phyloP scores from a whole-genome alignment of 768 basidiomycete genomes.

The Boletus speciosus region DNA sequence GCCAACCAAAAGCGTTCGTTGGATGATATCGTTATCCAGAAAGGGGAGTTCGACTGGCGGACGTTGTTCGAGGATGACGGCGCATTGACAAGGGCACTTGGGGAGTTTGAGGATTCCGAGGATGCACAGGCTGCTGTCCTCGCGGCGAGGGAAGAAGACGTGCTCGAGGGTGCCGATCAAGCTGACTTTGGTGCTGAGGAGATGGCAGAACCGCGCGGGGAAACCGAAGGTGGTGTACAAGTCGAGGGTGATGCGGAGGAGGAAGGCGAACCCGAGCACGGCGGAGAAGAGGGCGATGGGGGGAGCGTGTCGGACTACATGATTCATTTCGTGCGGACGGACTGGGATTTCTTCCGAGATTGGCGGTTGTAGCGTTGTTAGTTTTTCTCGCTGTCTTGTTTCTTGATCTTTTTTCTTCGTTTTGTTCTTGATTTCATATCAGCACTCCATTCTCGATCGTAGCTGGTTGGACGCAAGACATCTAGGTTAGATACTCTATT shows the following conservation, averaged over 20 bases:
- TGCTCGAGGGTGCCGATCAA: conserved; percentile 73
- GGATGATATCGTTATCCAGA: conserved; percentile 88
- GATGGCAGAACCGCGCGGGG: conserved; percentile 25
- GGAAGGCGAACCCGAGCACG: conserved; percentile 34
- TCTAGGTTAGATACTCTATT: conserved; percentile 12
- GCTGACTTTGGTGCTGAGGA: conserved; percentile 68
- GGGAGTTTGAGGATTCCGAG: conserved; percentile 83
- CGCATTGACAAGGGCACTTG: conserved; percentile 71
- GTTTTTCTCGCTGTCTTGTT: neutral
- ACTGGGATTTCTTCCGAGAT: conserved; percentile 68
- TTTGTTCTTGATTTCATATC: conserved; percentile 2
- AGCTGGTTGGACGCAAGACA: neutral
- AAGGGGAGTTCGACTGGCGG: conserved; percentile 94
- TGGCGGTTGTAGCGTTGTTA: conserved; percentile 51
- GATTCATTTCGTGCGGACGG: conserved; percentile 59
- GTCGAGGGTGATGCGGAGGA: conserved; percentile 38
- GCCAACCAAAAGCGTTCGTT: conserved; percentile 96
- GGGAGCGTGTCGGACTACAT: conserved; percentile 84
- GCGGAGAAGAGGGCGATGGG: conserved; percentile 51
- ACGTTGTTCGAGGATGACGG: conserved; percentile 64
- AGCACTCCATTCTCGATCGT: neutral
- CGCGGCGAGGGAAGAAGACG: conserved; percentile 70
- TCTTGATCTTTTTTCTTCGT: neutral
- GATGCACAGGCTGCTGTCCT: conserved; percentile 79
- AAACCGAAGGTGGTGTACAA: conserved; percentile 26